Conservation (phyloP, 352 stramenopile genomes). For the Globisporangium megalacanthum region DNA sequence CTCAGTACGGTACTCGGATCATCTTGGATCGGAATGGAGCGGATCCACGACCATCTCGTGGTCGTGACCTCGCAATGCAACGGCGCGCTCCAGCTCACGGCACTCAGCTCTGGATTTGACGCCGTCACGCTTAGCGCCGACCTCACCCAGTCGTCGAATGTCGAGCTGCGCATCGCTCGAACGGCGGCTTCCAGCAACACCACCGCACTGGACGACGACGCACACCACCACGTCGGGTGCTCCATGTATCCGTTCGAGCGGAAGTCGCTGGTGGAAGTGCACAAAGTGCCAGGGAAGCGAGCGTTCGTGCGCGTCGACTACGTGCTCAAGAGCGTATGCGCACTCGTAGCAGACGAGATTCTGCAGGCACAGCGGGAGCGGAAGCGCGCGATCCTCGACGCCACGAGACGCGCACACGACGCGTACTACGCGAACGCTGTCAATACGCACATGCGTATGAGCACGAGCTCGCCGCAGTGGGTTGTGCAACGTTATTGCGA, state of each 20-base stretch:
- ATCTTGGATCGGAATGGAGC: slow-evolving; percentile 6
- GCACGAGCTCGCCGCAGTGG: slow-evolving; percentile 1
- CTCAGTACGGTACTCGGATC: no score
- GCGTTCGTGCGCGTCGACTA: slow-evolving; percentile 49
- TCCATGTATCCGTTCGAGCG: slow-evolving; percentile 33
- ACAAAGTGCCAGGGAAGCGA: slow-evolving; percentile 18
- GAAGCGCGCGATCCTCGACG: background rate
- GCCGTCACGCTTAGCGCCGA: slow-evolving; percentile 33
- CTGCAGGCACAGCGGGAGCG: background rate
- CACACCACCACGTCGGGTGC: slow-evolving; percentile 15
- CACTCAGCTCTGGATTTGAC: slow-evolving; percentile 32
- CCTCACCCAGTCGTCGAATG: slow-evolving; percentile 33
- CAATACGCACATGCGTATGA: slow-evolving; percentile 7
- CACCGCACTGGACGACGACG: slow-evolving; percentile 2
- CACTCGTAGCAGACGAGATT: slow-evolving; percentile 5
- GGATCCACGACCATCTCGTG: slow-evolving; percentile 25
- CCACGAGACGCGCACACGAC: background rate
- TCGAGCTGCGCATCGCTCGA: slow-evolving; percentile 23
- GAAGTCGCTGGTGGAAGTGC: slow-evolving; percentile 22
- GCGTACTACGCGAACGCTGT: slow-evolving; percentile 1
- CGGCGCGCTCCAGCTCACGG: slow-evolving; percentile 35
- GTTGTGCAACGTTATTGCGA: slow-evolving; percentile 13
- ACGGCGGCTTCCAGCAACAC: background rate
- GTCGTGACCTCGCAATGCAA: slow-evolving; percentile 23
- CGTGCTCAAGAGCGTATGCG: background rate